Evolutionary conservation across 495 filamentous ascomycete species (phyloP).

Genomic region (Neurospora sp.): DNA sequence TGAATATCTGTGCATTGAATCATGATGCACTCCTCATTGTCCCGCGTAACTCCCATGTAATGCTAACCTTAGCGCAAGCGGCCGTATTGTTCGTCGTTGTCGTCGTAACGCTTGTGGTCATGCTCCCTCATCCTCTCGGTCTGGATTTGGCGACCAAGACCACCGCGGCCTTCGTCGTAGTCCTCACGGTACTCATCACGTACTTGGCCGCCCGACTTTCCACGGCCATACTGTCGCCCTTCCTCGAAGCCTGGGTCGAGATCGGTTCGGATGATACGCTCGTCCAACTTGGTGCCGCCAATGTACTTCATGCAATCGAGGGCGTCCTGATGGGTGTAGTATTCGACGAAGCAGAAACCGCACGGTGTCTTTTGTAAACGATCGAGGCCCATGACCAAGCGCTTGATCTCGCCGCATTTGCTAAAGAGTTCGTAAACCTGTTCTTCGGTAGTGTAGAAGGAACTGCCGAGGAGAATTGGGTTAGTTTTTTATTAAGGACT

Average conservation of each 20-base stretch:
- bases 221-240: constrained; percentile 80
- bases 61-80: constrained; percentile 29
- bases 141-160: constrained; percentile 55
- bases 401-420: constrained; percentile 96
- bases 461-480: constrained; percentile 40
- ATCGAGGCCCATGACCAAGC: constrained; percentile 96
- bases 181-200: constrained; percentile 96
- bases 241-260: constrained; percentile 92
- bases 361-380: constrained; percentile 95
- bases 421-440: constrained; percentile 96
- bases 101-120: constrained; percentile 38
- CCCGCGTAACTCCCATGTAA: neutral
- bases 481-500: neutral
- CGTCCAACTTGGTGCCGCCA: constrained; percentile 96
- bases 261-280: constrained; percentile 94
- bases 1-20: neutral
- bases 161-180: constrained; percentile 88
- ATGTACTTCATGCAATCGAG: constrained; percentile 97
- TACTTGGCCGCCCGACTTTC: constrained; percentile 94
- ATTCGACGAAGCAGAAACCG: constrained; percentile 98
- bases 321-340: constrained; percentile 94
- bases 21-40: neutral
- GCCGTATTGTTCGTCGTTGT: constrained; percentile 30
- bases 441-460: constrained; percentile 99
- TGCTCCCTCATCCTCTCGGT: constrained; percentile 51